Conservation (phyloP, 2,329 filamentous ascomycete species). For the Thielaviopsis populi region DNA sequence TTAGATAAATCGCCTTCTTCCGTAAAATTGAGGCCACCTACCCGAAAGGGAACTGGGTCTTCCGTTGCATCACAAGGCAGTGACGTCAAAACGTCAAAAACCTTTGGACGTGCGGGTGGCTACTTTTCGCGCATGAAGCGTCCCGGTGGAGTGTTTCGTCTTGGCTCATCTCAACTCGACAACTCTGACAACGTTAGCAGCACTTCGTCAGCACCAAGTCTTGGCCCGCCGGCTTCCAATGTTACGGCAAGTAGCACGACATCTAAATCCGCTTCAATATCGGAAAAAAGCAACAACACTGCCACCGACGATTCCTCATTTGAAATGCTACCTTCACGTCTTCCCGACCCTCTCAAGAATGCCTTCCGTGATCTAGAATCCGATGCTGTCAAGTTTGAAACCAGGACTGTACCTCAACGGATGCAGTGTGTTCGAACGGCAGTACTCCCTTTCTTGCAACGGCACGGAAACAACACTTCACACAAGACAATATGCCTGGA, state of each 20-base stretch:
- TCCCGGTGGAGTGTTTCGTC: conserved; percentile 30
- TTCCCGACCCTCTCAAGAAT: conserved; percentile 40
- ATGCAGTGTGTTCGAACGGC: conserved; percentile 57
- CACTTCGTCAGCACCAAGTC: conserved; percentile 33
- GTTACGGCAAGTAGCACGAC: conserved; percentile 24
- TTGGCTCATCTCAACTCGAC: conserved; percentile 24
- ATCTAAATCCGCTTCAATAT: conserved; percentile 27
- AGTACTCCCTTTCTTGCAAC: conserved; percentile 63
- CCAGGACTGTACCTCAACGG: conserved; percentile 49
- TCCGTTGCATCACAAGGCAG: not conserved
- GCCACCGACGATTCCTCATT: conserved; percentile 32
- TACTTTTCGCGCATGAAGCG: conserved; percentile 38
- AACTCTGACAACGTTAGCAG: conserved; percentile 30
- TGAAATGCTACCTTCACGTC: conserved; percentile 27
- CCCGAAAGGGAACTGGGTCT: conserved; percentile 8
- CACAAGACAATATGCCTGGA: conserved; percentile 52
- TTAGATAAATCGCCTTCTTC: conserved; percentile 13
- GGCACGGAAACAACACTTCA: conserved; percentile 52
- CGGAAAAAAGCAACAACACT: conserved; percentile 26
- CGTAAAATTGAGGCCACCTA: conserved; percentile 3
- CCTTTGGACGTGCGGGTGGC: conserved; percentile 30
- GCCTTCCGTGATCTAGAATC: conserved; percentile 40
- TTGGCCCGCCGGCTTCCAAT: conserved; percentile 27
- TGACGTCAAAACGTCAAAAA: conserved; percentile 23
- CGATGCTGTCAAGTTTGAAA: conserved; percentile 43